Base-by-base conservation (phyloP, 345 rosid species). In the Pistacia vera region DNA sequence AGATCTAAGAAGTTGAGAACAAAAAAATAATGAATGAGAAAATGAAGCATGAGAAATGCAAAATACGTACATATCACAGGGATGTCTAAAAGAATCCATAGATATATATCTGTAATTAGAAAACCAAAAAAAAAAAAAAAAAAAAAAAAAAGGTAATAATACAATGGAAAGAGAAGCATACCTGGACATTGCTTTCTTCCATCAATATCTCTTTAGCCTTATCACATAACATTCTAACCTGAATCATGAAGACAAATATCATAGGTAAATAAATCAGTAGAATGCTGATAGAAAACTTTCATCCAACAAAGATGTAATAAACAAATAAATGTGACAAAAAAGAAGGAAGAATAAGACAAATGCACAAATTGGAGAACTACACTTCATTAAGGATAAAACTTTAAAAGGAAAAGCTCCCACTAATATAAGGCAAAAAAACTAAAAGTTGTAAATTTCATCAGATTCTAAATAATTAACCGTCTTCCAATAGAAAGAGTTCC, bases 101-200 rank as follows among this genome's bases (percentile, higher is more conserved):
- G 22, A 14, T 4, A 71, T 3, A 58, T 20, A 56, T 58, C 28
- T 14, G 5, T 25, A 63, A 48, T 46, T 20, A 28, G 3, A 62
- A 49, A 33, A 38, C 14, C n/a, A 22, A 22, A 22, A 22, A 22
- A 22, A 22, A 22, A n/a, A 9, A 2, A 51, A 7, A 2, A 63
- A 25, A 16, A 16, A 28, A 38, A 8, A 74, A 58, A 7, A 38
- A 22, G 6, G 44, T 41, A 41, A 28, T 30, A 36, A n/a, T 9
- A 6, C 2, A 30, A 52, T 61, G 12, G 69, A 35, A 6, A 16
- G 28, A 28, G 58, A 57, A 60, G 66, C 79, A 69, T 44, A 87
- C 97, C 94, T 90, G 94, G 69, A 91, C 97, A 71, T 90, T 91
- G 81, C 91, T 90, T 86, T 90, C 97, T 8, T 86, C 89, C 93